A percentile compares a stretch with the other conserved stretches of the same genome.
Conservation (phyloP, 2,329 filamentous ascomycete species). For the Myriangium duriaei region DNA sequence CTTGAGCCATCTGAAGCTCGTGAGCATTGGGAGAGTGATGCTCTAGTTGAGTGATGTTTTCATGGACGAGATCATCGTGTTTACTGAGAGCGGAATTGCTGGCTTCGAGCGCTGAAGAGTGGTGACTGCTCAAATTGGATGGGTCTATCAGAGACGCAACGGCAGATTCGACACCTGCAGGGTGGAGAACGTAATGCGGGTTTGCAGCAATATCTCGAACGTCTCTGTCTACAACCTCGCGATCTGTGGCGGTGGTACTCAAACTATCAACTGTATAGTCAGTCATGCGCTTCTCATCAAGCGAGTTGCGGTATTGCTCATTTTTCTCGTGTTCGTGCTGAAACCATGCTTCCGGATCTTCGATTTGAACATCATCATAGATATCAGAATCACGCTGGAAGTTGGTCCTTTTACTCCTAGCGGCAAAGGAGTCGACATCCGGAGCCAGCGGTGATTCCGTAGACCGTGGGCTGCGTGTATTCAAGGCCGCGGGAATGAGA, state of each 20-base stretch:
- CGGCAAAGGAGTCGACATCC: slow-evolving; percentile 8
- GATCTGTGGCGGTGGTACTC: slow-evolving; percentile 41
- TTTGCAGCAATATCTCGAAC: slow-evolving; percentile 61
- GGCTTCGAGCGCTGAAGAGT: slow-evolving; percentile 16
- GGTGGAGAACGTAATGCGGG: slow-evolving; percentile 62
- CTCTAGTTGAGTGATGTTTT: neutral
- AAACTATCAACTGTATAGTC: slow-evolving; percentile 43
- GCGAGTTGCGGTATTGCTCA: slow-evolving; percentile 39
- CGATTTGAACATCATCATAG: slow-evolving; percentile 17
- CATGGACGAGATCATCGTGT: neutral
- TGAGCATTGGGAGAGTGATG: neutral
- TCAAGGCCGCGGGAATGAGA: slow-evolving; percentile 21
- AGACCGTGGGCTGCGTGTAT: slow-evolving; percentile 18
- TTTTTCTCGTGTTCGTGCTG: slow-evolving; percentile 46
- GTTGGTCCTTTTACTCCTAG: slow-evolving; percentile 33
- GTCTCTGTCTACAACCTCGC: slow-evolving; percentile 51
- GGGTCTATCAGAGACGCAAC: slow-evolving; percentile 85
- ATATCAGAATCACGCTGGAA: slow-evolving; percentile 19
- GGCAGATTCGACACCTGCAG: slow-evolving; percentile 67
- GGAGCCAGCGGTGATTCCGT: slow-evolving; percentile 29
- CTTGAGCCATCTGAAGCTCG: neutral
- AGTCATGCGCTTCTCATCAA: slow-evolving; percentile 36
- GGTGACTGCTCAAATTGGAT: slow-evolving; percentile 49
- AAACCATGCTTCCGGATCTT: slow-evolving; percentile 38
- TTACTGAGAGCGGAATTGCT: neutral